Evolutionary conservation across 164 flowering plant genomes (phyloP).

Genomic region (Vitis rupestris): DNA sequence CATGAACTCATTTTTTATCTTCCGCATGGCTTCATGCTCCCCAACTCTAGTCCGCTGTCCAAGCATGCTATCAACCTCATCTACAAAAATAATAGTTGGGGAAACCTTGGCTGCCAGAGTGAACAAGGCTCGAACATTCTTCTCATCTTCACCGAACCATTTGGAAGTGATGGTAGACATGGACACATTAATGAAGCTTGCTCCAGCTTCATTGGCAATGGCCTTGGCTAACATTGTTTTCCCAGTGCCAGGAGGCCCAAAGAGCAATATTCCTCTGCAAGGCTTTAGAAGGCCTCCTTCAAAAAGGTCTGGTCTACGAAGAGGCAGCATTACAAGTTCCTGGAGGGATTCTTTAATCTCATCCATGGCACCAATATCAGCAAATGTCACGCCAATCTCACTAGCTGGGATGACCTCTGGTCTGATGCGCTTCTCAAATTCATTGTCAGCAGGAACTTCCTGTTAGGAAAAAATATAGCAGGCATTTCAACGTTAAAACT

Average conservation of each 20-base stretch:
- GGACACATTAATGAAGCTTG: conserved; percentile 96
- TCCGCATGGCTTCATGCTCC: conserved; percentile 96
- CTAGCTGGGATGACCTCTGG: conserved; percentile 91
- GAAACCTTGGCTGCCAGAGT: conserved; percentile 92
- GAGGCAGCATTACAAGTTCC: conserved; percentile 95
- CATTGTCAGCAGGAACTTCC: conserved; percentile 86
- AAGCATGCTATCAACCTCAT: conserved; percentile 98
- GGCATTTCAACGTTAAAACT: neutral
- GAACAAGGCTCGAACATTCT: conserved; percentile 90
- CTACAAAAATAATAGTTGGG: conserved; percentile 93
- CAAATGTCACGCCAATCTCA: conserved; percentile 82
- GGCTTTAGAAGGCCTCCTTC: conserved; percentile 91
- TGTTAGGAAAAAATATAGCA: conserved; percentile 15
- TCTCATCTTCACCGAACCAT: conserved; percentile 99
- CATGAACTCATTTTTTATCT: conserved; percentile 98
- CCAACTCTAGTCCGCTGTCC: conserved; percentile 87
- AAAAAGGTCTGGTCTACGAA: conserved; percentile 91
- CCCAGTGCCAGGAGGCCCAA: conserved; percentile 99
- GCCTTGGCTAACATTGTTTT: conserved; percentile 99
- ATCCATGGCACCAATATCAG: conserved; percentile 85
- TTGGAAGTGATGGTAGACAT: conserved; percentile 97
- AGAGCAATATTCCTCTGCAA: conserved; percentile 86
- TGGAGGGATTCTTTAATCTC: conserved; percentile 96
- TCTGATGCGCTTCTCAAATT: conserved; percentile 92
- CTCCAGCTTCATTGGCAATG: conserved; percentile 94